Base-by-base conservation (phyloP, 2,329 filamentous ascomycete genomes). In the Colletotrichum lini region DNA sequence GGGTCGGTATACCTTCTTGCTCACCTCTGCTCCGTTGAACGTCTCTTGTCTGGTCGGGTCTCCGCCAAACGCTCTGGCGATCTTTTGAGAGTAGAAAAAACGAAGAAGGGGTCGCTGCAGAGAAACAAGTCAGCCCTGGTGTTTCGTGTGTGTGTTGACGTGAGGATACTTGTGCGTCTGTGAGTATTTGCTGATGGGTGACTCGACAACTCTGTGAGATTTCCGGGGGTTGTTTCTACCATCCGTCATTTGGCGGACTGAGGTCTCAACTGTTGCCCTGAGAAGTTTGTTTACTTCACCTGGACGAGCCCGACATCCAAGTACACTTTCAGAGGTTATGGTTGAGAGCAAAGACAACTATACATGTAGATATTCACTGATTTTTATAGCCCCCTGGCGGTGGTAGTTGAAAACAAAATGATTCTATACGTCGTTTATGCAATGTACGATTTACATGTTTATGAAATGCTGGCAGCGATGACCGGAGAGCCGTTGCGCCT, bases 1-100 rank as follows among this genome's bases (percentile, higher is more conserved):
- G 64, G 80, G 82, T 16, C 82, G 86, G 42, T 92, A 89, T 81
- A 87, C 83, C 6, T 93, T 92, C 76, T 86, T 93, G 80, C 84
- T 92, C 30, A 88, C 87, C 0, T 91, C 88, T 72, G 84, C 83
- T 16, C 89, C 90, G 0, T 79, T 90, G 44, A 91, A 91, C 76
- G 85, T 89, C 54, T 85, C 86, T 7, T 87, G 89, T 2, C 77
- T 86, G 2, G 79, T 88, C 2, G 83, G 81, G 2, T 86, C 83
- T 38, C 86, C 85, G 30, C 84, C 85, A 44, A 87, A 86, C 72
- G 84, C 84, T 1, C 53, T 87, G 13, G 86, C 85, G 2, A 81
- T 88, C 8, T 83, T 86, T 47, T 85, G 52, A 45, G 15, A 13
- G 0, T 7, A 30, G 6, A 4, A 13, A 18, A 5, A 13, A 8